phyloP scores from a whole-genome alignment of 1,284 basidiomycete genomes.

The Tylopilus sp. region DNA sequence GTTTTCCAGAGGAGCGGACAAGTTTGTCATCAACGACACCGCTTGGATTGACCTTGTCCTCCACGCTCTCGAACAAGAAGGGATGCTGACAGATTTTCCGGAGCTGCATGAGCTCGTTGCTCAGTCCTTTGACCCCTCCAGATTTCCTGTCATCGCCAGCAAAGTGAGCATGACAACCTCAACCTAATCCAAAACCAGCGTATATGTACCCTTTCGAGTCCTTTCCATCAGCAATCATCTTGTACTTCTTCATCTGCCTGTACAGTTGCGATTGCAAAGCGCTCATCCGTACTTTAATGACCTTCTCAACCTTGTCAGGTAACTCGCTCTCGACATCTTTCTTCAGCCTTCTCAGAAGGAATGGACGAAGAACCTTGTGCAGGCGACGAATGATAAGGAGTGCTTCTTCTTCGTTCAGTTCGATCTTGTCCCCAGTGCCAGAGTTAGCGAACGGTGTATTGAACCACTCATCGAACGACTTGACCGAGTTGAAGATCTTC shows the following conservation, averaged over 20 bases:
- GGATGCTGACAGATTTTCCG: slow-evolving; percentile 99
- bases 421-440: slow-evolving; percentile 94
- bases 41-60: slow-evolving; percentile 84
- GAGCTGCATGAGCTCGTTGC: slow-evolving; percentile 99
- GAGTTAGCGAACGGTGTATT: slow-evolving; percentile 99
- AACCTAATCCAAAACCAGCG: not conserved
- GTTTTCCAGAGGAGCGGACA: slow-evolving; percentile 87
- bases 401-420: slow-evolving; percentile 99
- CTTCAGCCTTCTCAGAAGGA: slow-evolving; percentile 94
- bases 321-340: slow-evolving; percentile 98
- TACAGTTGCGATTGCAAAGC: slow-evolving; percentile 93
- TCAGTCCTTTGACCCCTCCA: slow-evolving; percentile 81
- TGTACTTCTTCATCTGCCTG: slow-evolving; percentile 96
- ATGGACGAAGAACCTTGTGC: slow-evolving; percentile 97
- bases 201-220: slow-evolving; percentile 59
- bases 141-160: slow-evolving; percentile 47
- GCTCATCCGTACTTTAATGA: slow-evolving; percentile 98
- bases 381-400: slow-evolving; percentile 96
- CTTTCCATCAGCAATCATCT: slow-evolving; percentile 91
- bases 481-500: slow-evolving; percentile 99
- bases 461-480: slow-evolving; percentile 99
- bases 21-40: slow-evolving; percentile 84
- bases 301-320: slow-evolving; percentile 99
- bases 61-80: slow-evolving; percentile 94
- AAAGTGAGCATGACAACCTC: slow-evolving; percentile 5